phyloP scores from a whole-genome alignment of 345 rosid species.

The Citropsis articulata region DNA sequence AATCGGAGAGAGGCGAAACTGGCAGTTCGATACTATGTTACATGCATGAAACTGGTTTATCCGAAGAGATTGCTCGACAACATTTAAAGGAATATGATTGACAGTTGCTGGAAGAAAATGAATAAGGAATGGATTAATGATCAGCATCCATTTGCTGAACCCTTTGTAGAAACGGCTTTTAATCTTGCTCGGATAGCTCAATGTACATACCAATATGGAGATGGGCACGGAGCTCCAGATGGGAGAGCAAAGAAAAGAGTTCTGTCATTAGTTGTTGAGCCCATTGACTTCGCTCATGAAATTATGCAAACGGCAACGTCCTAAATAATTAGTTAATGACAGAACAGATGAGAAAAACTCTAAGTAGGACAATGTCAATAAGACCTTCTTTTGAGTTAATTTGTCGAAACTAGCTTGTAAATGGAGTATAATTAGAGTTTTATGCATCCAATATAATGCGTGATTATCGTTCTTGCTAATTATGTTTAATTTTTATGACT shows the following conservation, averaged over 20 bases:
- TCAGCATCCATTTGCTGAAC: constrained; percentile 11
- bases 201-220: constrained; percentile 36
- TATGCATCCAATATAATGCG: too few species aligned
- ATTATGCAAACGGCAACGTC: not conserved
- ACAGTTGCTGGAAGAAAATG: constrained; percentile 38
- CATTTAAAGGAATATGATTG: constrained; percentile 24
- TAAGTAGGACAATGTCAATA: too few species aligned
- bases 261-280: constrained; percentile 30
- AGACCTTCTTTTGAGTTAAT: too few species aligned
- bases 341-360: too few species aligned
- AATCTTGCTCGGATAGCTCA: constrained; percentile 35
- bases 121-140: constrained; percentile 10
- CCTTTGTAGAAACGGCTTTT: constrained; percentile 21
- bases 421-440: too few species aligned
- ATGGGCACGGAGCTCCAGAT: constrained; percentile 41
- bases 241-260: constrained; percentile 18
- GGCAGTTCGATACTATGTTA: constrained; percentile 30
- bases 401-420: too few species aligned
- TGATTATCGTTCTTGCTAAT: too few species aligned
- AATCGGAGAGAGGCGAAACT: constrained; percentile 35
- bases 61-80: constrained; percentile 26
- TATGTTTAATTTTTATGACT: too few species aligned
- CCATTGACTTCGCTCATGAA: constrained; percentile 7
- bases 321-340: not conserved
- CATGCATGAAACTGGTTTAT: constrained; percentile 30